Percentiles rank a stretch among this genome's conserved stretches.
These are phyloP conservation scores for Pneumocystis carinii DNA, from an alignment of 1,139 yeast genomes.

Conservation along the genomic window DNA sequence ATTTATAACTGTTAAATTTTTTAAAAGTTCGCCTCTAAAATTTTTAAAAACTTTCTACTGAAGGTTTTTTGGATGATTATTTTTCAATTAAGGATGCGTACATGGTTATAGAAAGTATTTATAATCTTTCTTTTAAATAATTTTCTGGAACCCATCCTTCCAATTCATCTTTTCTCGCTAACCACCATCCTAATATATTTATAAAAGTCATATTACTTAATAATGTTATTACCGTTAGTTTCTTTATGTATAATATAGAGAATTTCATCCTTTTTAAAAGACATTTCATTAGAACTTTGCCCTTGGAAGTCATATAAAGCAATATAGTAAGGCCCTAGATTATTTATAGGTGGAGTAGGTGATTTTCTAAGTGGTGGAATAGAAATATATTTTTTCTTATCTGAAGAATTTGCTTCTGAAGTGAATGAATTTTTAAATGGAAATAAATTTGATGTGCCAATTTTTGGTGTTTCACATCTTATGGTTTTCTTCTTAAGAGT, in stretches of 20 bases:
- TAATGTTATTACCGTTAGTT: constrained; percentile 79
- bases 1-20: background rate
- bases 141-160: constrained; percentile 98
- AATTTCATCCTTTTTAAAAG: constrained; percentile 59
- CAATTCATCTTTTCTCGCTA: constrained; percentile 19
- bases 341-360: constrained; percentile 59
- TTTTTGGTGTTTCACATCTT: constrained; percentile 17
- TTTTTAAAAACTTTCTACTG: background rate
- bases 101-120: background rate
- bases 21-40: background rate
- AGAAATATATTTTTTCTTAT: constrained; percentile 26
- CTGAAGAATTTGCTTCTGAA: constrained; percentile 14
- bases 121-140: constrained; percentile 46
- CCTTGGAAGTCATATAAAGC: constrained; percentile 88
- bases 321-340: constrained; percentile 49
- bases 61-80: background rate
- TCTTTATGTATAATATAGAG: constrained; percentile 56
- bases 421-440: constrained; percentile 9
- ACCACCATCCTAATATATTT: constrained; percentile 12
- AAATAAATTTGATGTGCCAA: constrained; percentile 9
- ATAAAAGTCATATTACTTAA: background rate
- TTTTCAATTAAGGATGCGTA: background rate
- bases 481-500: constrained; percentile 43
- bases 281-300: constrained; percentile 65
- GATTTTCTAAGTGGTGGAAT: constrained; percentile 62